Evolutionary conservation across 306 rosid species (phyloP).

Genomic region (Crataegus laevigata): DNA sequence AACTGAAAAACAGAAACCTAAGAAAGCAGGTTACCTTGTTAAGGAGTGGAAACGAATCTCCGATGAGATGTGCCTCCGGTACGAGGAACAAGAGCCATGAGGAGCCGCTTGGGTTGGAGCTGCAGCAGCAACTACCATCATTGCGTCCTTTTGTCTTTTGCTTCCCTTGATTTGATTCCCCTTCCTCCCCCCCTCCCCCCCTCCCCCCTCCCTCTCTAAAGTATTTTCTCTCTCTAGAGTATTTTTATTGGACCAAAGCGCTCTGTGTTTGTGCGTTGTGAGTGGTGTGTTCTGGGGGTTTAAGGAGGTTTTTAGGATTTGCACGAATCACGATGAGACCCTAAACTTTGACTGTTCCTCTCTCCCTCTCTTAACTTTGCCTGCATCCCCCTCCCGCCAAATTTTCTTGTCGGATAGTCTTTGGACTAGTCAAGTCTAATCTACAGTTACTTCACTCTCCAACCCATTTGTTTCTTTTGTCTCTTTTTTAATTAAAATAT

Average conservation of each 20-base stretch:
- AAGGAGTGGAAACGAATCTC: conserved; percentile 4
- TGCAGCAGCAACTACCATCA: neutral
- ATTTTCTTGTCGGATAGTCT: neutral
- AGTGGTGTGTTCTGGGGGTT: conserved; percentile 3
- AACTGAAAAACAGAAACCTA: neutral
- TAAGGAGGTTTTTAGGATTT: conserved; percentile 17
- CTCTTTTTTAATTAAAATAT: neutral
- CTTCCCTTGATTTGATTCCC: neutral
- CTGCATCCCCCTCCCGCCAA: neutral
- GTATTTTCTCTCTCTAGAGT: neutral
- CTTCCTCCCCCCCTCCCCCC: neutral
- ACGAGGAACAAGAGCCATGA: conserved; percentile 1
- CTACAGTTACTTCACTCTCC: neutral
- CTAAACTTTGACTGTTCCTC: neutral
- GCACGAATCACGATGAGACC: conserved; percentile 22
- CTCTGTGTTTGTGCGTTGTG: neutral
- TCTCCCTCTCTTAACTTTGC: too few relatives aligned
- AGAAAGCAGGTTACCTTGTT: conserved; percentile 4
- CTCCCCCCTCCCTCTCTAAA: neutral
- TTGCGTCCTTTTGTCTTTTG: neutral
- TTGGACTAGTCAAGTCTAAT: neutral
- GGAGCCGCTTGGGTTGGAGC: neutral
- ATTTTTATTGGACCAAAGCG: neutral
- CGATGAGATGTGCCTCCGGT: neutral
- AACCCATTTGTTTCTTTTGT: neutral